Percentiles rank a stretch among this genome's conserved stretches.
Conservation (phyloP, 78 protist genomes). For the Dictyostelium firmibasis region DNA sequence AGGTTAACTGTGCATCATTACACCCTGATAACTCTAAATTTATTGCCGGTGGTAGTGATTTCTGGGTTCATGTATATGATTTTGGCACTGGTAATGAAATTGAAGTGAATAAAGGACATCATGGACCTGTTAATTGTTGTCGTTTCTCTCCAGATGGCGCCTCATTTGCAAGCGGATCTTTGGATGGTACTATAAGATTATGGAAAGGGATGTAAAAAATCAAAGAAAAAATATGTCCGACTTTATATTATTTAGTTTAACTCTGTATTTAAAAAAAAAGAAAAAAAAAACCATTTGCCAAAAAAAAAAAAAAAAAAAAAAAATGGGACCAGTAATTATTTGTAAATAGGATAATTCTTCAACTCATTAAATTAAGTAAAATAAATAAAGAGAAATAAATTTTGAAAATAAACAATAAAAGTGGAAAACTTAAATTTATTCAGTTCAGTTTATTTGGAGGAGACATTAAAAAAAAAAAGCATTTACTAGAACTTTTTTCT, state of each 20-base stretch:
- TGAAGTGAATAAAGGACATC: conserved; percentile 89
- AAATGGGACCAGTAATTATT: neutral
- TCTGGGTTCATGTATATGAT: conserved; percentile 87
- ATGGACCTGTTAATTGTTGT: conserved; percentile 90
- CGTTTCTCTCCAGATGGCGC: conserved; percentile 84
- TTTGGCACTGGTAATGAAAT: conserved; percentile 76
- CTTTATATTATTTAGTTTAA: neutral
- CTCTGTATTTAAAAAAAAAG: no score
- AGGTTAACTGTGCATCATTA: conserved; percentile 82
- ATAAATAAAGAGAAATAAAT: neutral
- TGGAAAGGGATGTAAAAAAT: neutral
- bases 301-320: no score
- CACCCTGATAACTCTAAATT: conserved; percentile 76
- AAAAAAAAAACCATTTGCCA: no score
- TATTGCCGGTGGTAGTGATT: conserved; percentile 90
- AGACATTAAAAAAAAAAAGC: no score
- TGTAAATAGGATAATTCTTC: neutral
- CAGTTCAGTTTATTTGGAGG: no score
- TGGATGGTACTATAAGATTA: conserved; percentile 1
- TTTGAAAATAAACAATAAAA: no score
- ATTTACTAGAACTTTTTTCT: no score
- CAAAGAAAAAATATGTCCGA: neutral
- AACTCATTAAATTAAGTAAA: neutral
- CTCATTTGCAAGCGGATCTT: conserved; percentile 72
- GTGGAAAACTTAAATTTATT: no score